These are phyloP conservation scores for Sugiyamaella floridensis DNA, from an alignment of 805 yeast genomes.

Conservation along the genomic window DNA sequence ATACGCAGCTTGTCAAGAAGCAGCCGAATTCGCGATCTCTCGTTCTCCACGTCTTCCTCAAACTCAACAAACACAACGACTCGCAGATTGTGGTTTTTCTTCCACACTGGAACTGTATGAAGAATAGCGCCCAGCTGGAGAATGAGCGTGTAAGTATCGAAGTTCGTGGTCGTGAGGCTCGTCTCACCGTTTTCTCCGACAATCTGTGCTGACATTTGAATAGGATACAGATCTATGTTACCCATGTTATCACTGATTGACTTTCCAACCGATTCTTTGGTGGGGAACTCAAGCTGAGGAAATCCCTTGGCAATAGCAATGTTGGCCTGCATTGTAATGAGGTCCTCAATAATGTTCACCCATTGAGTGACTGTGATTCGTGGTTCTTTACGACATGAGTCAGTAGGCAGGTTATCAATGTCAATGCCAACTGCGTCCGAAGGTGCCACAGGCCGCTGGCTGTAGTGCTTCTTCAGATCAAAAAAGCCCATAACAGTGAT, in stretches of 20 bases:
- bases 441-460: not conserved
- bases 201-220: conserved; percentile 88
- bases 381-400: conserved; percentile 61
- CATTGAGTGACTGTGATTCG: conserved; percentile 70
- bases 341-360: conserved; percentile 89
- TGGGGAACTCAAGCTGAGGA: conserved; percentile 57
- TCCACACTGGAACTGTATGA: conserved; percentile 92
- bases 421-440: conserved; percentile 22
- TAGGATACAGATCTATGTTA: conserved; percentile 87
- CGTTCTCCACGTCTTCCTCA: conserved; percentile 62
- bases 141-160: conserved; percentile 92
- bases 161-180: conserved; percentile 66
- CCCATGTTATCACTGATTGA: conserved; percentile 33
- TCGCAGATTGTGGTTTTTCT: conserved; percentile 61
- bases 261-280: conserved; percentile 9
- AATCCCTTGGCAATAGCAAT: conserved; percentile 94
- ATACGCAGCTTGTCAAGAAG: conserved; percentile 74
- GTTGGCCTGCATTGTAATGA: conserved; percentile 79
- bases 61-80: conserved; percentile 88
- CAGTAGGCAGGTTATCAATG: conserved; percentile 63
- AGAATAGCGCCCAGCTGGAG: conserved; percentile 90
- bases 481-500: conserved; percentile 88
- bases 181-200: conserved; percentile 52
- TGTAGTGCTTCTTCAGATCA: conserved; percentile 43
- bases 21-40: conserved; percentile 51